Conservation (phyloP, 306 rosid species). For the Medicago arabica region DNA sequence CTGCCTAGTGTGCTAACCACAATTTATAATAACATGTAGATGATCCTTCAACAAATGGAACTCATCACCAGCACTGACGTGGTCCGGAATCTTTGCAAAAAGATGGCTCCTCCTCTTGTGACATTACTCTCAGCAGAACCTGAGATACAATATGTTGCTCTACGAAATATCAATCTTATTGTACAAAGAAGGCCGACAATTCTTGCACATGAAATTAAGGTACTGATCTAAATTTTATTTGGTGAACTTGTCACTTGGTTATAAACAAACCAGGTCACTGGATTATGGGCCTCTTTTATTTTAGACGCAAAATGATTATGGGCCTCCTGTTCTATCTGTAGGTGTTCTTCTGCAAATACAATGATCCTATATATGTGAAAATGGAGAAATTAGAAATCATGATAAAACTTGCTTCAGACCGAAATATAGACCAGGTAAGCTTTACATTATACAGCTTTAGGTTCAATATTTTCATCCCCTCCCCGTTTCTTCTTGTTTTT, state of each 20-base stretch:
- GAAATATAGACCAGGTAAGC: constrained; percentile 93
- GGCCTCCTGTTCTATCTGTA: constrained; percentile 46
- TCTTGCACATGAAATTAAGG: constrained; percentile 99
- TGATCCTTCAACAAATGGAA: constrained; percentile 99
- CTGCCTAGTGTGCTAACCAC: constrained; percentile 37
- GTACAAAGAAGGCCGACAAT: constrained; percentile 98
- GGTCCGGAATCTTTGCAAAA: constrained; percentile 98
- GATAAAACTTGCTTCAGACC: constrained; percentile 98
- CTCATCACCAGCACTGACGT: constrained; percentile 95
- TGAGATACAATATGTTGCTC: constrained; percentile 98
- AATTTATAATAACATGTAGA: constrained; percentile 57
- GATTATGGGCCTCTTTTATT: constrained; percentile 31
- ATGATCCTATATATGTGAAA: constrained; percentile 97
- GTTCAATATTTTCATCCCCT: constrained; percentile 5
- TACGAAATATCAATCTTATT: constrained; percentile 96
- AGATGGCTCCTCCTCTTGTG: constrained; percentile 99
- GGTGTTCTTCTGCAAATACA: constrained; percentile 99
- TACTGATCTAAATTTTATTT: constrained; percentile 42
- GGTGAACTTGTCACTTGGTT: constrained; percentile 28
- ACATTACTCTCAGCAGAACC: constrained; percentile 98
- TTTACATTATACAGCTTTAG: constrained; percentile 24
- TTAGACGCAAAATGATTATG: constrained; percentile 29
- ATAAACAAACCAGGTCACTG: constrained; percentile 18
- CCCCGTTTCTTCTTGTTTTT: background rate
- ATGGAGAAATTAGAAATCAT: constrained; percentile 98